These are phyloP conservation scores for Sarocladium brachiariae DNA, from an alignment of 2,329 filamentous ascomycete species.

Conservation along the genomic window DNA sequence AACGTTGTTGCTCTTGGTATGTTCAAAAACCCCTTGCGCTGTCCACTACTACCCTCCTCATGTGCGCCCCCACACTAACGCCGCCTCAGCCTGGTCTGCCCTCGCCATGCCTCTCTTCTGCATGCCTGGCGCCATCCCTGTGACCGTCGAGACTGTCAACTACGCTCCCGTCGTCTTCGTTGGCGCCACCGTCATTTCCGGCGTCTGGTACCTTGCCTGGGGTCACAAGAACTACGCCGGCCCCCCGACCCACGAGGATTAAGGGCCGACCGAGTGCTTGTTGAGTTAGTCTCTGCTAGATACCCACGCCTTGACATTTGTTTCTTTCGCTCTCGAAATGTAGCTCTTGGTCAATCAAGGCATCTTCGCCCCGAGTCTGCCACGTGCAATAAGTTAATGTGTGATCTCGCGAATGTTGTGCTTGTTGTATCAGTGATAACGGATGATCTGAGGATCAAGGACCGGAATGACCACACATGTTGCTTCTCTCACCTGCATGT, in stretches of 20 bases:
- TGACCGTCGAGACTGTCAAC: conserved; percentile 55
- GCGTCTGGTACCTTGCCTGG: conserved; percentile 62
- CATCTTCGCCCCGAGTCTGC: background rate
- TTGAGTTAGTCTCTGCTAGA: conserved; percentile 8
- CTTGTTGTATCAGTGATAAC: no score
- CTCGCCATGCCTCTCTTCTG: conserved; percentile 69
- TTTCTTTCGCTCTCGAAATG: background rate
- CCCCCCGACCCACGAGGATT: conserved; percentile 42
- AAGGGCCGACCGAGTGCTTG: conserved; percentile 10
- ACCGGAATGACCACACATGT: no score
- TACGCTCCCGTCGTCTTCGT: conserved; percentile 71
- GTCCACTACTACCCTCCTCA: background rate
- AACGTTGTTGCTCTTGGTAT: conserved; percentile 60
- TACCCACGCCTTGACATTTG: conserved; percentile 3
- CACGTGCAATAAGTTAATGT: no score
- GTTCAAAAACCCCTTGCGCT: background rate
- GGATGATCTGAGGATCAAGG: no score
- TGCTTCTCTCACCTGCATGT: no score
- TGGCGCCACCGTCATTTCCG: conserved; percentile 54
- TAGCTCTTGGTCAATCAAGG: conserved; percentile 8
- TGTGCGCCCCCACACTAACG: conserved; percentile 12
- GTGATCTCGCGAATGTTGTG: no score
- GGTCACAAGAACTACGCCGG: conserved; percentile 63
- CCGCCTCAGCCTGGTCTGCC: conserved; percentile 50
- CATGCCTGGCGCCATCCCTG: conserved; percentile 60